Conservation (phyloP, 106 monocot genomes). For the Phalaenopsis aphrodite region DNA sequence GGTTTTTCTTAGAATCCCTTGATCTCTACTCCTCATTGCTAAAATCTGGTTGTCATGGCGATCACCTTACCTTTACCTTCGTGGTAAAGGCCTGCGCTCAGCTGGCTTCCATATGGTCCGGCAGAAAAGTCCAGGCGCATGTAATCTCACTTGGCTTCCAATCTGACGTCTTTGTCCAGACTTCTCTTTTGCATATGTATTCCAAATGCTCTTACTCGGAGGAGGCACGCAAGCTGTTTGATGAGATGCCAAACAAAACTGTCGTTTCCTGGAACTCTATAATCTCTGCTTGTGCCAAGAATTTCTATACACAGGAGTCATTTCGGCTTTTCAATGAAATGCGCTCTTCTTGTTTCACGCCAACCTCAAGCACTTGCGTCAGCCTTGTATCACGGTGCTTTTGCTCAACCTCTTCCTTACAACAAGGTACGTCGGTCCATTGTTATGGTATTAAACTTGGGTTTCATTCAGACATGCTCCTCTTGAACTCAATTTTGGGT, state of each 20-base stretch:
- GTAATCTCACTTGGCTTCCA: conserved; percentile 21
- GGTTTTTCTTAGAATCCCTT: conserved; percentile 29
- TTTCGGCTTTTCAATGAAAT: conserved; percentile 26
- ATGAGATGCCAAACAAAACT: conserved; percentile 35
- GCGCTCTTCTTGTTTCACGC: conserved; percentile 8
- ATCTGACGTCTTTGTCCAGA: conserved; percentile 28
- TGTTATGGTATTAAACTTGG: conserved; percentile 30
- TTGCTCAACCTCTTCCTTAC: conserved; percentile 1
- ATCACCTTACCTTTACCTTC: conserved; percentile 32
- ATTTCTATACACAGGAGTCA: not conserved
- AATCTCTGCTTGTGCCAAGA: conserved; percentile 23
- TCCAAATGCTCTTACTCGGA: conserved; percentile 19
- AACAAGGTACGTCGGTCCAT: conserved; percentile 16
- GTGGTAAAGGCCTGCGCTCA: conserved; percentile 38
- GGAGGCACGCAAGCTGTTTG: conserved; percentile 29
- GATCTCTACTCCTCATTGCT: conserved; percentile 32
- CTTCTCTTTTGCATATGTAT: conserved; percentile 46
- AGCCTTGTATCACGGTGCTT: conserved; percentile 27
- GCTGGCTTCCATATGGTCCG: conserved; percentile 13
- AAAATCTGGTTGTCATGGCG: conserved; percentile 17
- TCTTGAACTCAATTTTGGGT: conserved; percentile 29
- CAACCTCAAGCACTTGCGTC: conserved; percentile 27
- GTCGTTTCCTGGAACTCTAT: conserved; percentile 55
- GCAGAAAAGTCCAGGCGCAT: conserved; percentile 31
- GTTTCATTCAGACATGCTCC: conserved; percentile 15